Evolutionary conservation across 2,329 filamentous ascomycete species (phyloP).

Genomic region (Exophiala aquamarina): DNA sequence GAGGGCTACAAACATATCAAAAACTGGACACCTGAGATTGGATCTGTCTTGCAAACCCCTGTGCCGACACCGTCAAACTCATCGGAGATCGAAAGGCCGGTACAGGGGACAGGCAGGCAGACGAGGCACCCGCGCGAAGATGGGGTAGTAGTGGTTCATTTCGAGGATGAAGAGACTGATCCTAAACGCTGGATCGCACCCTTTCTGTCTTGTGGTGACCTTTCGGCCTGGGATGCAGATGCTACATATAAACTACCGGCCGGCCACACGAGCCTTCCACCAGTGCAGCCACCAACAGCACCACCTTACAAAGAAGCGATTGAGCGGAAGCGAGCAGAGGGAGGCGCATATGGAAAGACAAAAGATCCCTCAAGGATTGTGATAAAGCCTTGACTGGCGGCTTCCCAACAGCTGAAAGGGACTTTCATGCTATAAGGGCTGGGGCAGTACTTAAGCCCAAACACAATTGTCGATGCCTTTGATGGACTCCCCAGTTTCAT

Average conservation of each 20-base stretch:
- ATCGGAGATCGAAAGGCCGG: slow-evolving; percentile 20
- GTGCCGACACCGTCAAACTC: neutral
- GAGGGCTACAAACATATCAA: slow-evolving; percentile 75
- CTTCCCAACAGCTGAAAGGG: too few species aligned
- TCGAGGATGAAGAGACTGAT: slow-evolving; percentile 42
- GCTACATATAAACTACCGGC: slow-evolving; percentile 85
- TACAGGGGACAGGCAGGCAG: slow-evolving; percentile 21
- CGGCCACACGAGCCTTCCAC: slow-evolving; percentile 82
- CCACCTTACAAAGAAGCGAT: slow-evolving; percentile 91
- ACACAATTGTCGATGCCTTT: too few species aligned
- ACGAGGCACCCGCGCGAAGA: slow-evolving; percentile 34
- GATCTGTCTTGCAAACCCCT: slow-evolving; percentile 34
- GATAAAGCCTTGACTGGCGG: too few species aligned
- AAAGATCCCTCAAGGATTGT: slow-evolving; percentile 34
- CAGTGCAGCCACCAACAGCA: slow-evolving; percentile 91
- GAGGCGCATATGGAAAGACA: slow-evolving; percentile 76
- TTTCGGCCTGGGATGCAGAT: slow-evolving; percentile 93
- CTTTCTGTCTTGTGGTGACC: slow-evolving; percentile 94
- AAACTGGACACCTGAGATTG: slow-evolving; percentile 28
- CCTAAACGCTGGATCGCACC: slow-evolving; percentile 76
- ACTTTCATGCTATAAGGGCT: too few species aligned
- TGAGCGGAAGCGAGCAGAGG: slow-evolving; percentile 74
- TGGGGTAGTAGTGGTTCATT: slow-evolving; percentile 35
- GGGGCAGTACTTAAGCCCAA: too few species aligned
- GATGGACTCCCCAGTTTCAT: too few species aligned